These are phyloP conservation scores for Actinomortierella wolfii DNA, from an alignment of 371 early-diverging fungal genomes.

Conservation along the genomic window DNA sequence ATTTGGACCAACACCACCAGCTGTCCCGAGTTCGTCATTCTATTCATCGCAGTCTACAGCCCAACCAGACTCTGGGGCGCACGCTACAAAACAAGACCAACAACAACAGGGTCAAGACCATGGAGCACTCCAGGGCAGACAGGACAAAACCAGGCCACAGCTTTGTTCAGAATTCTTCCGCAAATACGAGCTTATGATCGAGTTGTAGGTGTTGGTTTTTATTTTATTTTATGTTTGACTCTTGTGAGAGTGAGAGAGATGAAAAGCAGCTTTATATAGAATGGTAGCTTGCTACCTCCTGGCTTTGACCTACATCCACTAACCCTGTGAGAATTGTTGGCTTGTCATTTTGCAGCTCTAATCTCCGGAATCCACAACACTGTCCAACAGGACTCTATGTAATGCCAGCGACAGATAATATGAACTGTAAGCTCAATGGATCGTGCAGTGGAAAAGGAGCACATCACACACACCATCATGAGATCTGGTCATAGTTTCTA, in stretches of 20 bases:
- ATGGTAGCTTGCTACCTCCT: too few species aligned
- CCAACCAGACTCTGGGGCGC: not conserved
- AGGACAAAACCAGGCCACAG: conserved; percentile 23
- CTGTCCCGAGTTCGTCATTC: not conserved
- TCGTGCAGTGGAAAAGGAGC: conserved; percentile 3
- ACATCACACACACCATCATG: too few species aligned
- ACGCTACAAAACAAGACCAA: not conserved
- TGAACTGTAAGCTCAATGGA: conserved; percentile 59
- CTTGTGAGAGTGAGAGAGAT: too few species aligned
- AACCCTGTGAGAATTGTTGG: too few species aligned
- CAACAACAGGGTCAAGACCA: not conserved
- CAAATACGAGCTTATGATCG: conserved; percentile 64
- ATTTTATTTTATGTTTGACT: too few species aligned
- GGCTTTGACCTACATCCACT: too few species aligned
- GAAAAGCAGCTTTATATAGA: too few species aligned
- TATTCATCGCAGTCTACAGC: not conserved
- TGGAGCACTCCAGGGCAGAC: too few species aligned
- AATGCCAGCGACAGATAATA: conserved; percentile 79
- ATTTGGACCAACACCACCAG: conserved; percentile 10
- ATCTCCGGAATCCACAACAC: conserved; percentile 74
- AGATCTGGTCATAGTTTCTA: not conserved
- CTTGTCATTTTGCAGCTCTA: conserved; percentile 56
- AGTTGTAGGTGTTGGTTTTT: conserved; percentile 50
- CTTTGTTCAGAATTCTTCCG: conserved; percentile 45
- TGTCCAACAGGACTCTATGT: conserved; percentile 88